Evolutionary conservation across 345 rosid species (phyloP).

Genomic region (Adansonia digitata): DNA sequence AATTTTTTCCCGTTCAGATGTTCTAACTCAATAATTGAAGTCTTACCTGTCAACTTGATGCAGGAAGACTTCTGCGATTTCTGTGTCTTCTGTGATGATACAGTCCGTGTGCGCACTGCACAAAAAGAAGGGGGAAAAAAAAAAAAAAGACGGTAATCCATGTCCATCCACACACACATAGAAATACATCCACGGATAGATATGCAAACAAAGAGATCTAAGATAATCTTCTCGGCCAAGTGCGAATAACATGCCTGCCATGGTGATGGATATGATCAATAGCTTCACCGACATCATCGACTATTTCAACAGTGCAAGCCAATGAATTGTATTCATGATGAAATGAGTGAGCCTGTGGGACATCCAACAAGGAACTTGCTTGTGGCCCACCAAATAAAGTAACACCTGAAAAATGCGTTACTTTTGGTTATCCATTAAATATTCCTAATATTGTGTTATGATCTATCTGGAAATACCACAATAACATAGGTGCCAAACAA

Average conservation of each 20-base stretch:
- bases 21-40: not conserved
- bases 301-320: conserved; percentile 90
- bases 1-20: not conserved
- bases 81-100: conserved; percentile 66
- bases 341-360: conserved; percentile 59
- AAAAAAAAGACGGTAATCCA: not conserved
- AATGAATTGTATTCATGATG: conserved; percentile 79
- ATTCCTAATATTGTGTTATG: not conserved
- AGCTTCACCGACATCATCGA: conserved; percentile 76
- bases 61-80: conserved; percentile 73
- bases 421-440: not conserved
- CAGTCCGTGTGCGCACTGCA: conserved; percentile 95
- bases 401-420: conserved; percentile 49
- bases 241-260: conserved; percentile 58
- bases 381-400: conserved; percentile 73
- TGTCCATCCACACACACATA: not conserved
- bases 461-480: not conserved
- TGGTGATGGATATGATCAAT: conserved; percentile 81
- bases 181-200: not conserved
- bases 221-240: not conserved
- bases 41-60: conserved; percentile 80
- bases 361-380: conserved; percentile 49
- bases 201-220: not conserved
- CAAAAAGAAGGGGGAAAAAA: conserved; percentile 3
- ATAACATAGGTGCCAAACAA: not conserved